Evolutionary conservation across 306 rosid genomes (phyloP).

Genomic region (Betula pendula): DNA sequence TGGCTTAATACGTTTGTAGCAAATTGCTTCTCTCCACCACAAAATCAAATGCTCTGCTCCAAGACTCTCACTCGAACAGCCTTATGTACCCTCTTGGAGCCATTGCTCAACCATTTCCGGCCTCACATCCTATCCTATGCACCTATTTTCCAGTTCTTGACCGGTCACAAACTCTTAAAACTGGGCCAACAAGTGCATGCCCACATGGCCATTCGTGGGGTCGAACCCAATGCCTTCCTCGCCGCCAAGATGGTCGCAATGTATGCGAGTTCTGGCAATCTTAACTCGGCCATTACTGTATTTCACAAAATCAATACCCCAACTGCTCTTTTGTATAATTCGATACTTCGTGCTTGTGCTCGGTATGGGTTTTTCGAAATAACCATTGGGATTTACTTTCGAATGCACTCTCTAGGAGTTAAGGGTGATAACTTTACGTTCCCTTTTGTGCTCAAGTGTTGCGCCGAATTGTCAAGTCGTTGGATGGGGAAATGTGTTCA

Average conservation of each 20-base stretch:
- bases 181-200: constrained; percentile 19
- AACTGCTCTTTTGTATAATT: neutral
- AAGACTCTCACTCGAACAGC: neutral
- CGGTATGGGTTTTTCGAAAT: neutral
- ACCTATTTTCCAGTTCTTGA: constrained; percentile 12
- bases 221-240: constrained; percentile 4
- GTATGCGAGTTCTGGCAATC: constrained; percentile 17
- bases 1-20: too few species aligned
- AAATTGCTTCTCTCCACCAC: too few species aligned
- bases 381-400: neutral
- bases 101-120: neutral
- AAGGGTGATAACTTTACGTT: constrained; percentile 15
- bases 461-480: constrained; percentile 6
- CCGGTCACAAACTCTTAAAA: constrained; percentile 6
- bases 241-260: constrained; percentile 20
- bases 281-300: constrained; percentile 6
- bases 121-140: constrained; percentile 10
- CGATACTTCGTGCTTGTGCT: constrained; percentile 14
- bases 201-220: constrained; percentile 4
- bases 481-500: constrained; percentile 16
- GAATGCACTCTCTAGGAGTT: constrained; percentile 7
- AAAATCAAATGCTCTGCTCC: neutral
- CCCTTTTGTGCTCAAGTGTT: constrained; percentile 9
- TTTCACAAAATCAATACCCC: neutral
- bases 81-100: neutral